Percentiles rank a stretch among this genome's conserved stretches.
phyloP scores from a whole-genome alignment of 1,284 basidiomycete genomes.

The Melampsora medusae region DNA sequence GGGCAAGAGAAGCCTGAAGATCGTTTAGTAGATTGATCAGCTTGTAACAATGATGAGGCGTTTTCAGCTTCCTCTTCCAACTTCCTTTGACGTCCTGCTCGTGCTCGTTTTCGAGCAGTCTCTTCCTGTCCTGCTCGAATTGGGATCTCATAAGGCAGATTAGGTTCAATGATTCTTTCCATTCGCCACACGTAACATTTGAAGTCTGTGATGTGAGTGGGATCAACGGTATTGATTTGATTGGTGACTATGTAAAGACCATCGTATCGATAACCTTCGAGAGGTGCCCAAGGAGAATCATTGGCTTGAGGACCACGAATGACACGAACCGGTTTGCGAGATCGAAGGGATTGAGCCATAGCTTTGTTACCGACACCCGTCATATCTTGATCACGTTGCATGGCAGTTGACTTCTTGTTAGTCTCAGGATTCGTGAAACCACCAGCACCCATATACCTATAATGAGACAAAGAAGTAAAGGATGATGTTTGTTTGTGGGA shows the following conservation, averaged over 20 bases:
- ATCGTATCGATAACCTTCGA: slow-evolving; percentile 70
- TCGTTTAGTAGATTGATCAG: background rate
- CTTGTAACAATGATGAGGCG: background rate
- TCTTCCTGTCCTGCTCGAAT: background rate
- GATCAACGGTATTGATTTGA: background rate
- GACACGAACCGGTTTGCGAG: slow-evolving; percentile 71
- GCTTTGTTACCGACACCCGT: background rate
- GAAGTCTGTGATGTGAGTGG: background rate
- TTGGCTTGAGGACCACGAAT: slow-evolving; percentile 78
- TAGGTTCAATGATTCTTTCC: slow-evolving; percentile 12
- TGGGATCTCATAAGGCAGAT: background rate
- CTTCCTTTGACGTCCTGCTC: background rate
- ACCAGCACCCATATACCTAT: slow-evolving; percentile 37
- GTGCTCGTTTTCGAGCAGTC: background rate
- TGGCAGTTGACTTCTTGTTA: background rate
- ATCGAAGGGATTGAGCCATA: slow-evolving; percentile 61
- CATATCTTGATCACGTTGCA: slow-evolving; percentile 3
- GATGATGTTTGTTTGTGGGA: too few relatives aligned
- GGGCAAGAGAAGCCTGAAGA: too few relatives aligned
- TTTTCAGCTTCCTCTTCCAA: background rate
- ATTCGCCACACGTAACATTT: slow-evolving; percentile 19
- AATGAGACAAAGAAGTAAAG: too few relatives aligned
- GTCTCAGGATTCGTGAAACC: background rate
- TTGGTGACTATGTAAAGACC: slow-evolving; percentile 71
- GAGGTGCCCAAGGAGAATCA: slow-evolving; percentile 56